phyloP scores from a whole-genome alignment of 495 filamentous ascomycete species.

The Pyronema domesticum region DNA sequence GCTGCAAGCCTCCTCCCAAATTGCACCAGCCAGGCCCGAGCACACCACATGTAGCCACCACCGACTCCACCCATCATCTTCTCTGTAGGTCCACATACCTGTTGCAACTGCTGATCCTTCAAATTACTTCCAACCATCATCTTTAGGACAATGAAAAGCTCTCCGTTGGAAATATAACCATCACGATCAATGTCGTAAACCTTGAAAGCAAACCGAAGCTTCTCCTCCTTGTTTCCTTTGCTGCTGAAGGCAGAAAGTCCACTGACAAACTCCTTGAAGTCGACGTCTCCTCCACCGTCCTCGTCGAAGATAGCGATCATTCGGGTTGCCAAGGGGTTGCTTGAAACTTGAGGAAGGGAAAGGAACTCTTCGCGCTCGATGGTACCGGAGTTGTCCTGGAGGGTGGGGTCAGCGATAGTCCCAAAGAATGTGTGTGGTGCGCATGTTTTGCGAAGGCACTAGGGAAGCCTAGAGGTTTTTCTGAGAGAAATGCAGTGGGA shows the following conservation, averaged over 20 bases:
- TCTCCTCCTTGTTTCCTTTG: constrained; percentile 98
- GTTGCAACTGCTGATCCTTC: constrained; percentile 97
- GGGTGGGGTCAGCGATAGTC: background rate
- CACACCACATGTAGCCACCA: too few relatives aligned
- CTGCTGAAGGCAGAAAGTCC: constrained; percentile 87
- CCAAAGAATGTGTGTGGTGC: background rate
- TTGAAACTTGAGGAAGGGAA: constrained; percentile 88
- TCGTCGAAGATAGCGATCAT: constrained; percentile 99
- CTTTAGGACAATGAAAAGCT: constrained; percentile 98
- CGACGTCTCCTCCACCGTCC: constrained; percentile 92
- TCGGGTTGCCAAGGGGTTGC: constrained; percentile 91
- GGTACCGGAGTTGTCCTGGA: constrained; percentile 86
- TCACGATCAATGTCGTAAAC: constrained; percentile 99
- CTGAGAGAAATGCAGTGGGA: too few relatives aligned
- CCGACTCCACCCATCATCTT: too few relatives aligned
- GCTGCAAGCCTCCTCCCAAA: too few relatives aligned
- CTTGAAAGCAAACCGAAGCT: constrained; percentile 93
- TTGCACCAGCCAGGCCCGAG: too few relatives aligned
- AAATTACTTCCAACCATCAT: constrained; percentile 99
- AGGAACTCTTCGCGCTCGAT: constrained; percentile 99
- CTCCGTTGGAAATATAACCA: constrained; percentile 96
- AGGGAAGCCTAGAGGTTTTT: too few relatives aligned
- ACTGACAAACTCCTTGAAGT: constrained; percentile 98
- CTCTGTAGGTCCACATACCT: constrained; percentile 29
- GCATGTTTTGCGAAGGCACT: background rate